Conservation (phyloP, 495 filamentous ascomycete species). For the Venustampulla echinocandica region DNA sequence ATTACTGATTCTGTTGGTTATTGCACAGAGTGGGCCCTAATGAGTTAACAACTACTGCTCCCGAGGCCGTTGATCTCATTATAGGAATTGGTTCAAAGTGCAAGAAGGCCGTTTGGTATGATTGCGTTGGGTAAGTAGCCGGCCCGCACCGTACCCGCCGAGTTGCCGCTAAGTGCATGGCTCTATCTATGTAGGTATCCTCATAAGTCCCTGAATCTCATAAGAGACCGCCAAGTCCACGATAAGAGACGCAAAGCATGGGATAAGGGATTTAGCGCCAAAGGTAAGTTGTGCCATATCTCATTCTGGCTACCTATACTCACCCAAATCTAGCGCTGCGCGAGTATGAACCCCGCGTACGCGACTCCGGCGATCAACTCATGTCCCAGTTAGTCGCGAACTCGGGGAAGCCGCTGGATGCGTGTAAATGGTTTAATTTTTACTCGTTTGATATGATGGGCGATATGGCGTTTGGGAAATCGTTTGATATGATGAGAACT, state of each 20-base stretch:
- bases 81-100: conserved; percentile 27
- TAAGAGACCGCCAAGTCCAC: conserved; percentile 29
- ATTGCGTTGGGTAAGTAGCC: conserved; percentile 16
- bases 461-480: conserved; percentile 8
- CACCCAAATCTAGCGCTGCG: not conserved
- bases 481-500: conserved; percentile 4
- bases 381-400: conserved; percentile 8
- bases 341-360: not conserved
- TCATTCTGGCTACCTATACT: not conserved
- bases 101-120: conserved; percentile 37
- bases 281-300: conserved; percentile 21
- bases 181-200: too few relatives aligned
- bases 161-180: too few relatives aligned
- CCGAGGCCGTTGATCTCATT: conserved; percentile 27
- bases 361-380: conserved; percentile 1
- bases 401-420: not conserved
- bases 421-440: conserved; percentile 1
- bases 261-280: conserved; percentile 32
- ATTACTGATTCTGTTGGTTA: too few relatives aligned
- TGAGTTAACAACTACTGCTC: conserved; percentile 34
- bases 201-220: conserved; percentile 29
- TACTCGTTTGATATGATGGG: conserved; percentile 11
- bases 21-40: conserved; percentile 23
- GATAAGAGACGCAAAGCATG: conserved; percentile 32
- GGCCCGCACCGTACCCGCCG: too few relatives aligned